Base-by-base conservation (phyloP, 83 land plant genomes). In the Thuja plicata region DNA sequence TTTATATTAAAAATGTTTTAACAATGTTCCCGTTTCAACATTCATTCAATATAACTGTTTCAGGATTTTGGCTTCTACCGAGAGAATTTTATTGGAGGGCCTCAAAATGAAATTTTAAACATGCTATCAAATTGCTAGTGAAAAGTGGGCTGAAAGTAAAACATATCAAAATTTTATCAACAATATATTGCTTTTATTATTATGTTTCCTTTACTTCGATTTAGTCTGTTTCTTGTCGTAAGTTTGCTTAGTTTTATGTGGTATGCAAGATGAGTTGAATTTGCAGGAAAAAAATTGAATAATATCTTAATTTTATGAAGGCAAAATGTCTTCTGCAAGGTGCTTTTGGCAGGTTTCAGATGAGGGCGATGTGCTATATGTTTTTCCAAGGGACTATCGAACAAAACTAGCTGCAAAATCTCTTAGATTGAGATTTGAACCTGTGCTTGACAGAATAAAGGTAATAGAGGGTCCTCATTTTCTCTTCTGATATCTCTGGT, bases 341-440 rank as follows among this genome's bases (percentile, higher is more conserved):
- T 88, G 78, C 43, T 89, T 38, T 91, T 70, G 81, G 88, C 94
- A 98, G 99, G 99, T 98, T 76, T 98, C 99, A 24, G 97, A 97
- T 91, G 99, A 98, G 91, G 99, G 99, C 37, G 99, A 98, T 93
- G 99, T 98, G 88, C 94, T 98, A 11, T 98, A 96, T 92, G 97
- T 96, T 55, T 95, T 97, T 79, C 96, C 99, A 52, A 96, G 92
- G 87, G 96, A 97, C 88, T 98, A 96, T 89, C 97, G 98, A 38
- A 43, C 95, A 27, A 95, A 94, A 76, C 97, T 98, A 89, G 89
- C 92, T 76, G 92, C 94, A 3, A 98, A 96, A 87, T 96, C 99
- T 40, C 92, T 98, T 88, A 93, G 95, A 87, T 86, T 98, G 85
- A 97, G 92, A 92, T 30, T 95, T 86, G 99, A 98, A 89, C 99